A percentile compares a stretch with the other conserved stretches of the same genome.
Conservation (phyloP, 257 asterid genomes). For the Asclepias syriaca region DNA sequence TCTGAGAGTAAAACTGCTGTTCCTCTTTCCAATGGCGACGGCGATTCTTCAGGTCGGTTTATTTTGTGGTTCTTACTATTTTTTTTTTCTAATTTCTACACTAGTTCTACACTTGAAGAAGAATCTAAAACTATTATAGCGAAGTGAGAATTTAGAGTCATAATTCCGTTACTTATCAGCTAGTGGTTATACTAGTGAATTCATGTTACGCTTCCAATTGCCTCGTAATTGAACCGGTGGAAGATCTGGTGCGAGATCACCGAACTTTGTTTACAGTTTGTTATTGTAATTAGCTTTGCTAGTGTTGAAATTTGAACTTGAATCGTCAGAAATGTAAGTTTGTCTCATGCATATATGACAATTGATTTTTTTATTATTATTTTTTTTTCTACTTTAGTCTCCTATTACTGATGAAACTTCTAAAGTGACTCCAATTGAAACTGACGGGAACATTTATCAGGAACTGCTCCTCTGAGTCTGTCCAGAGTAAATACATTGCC, state of each 20-base stretch:
- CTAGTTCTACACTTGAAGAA: neutral
- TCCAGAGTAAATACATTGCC: slow-evolving; percentile 47
- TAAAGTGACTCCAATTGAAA: slow-evolving; percentile 11
- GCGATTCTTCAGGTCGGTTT: slow-evolving; percentile 49
- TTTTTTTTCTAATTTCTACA: too few species aligned
- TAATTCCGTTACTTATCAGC: neutral
- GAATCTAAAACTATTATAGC: neutral
- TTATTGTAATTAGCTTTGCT: neutral
- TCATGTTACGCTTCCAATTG: neutral
- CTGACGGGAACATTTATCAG: slow-evolving; percentile 33
- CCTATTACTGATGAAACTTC: slow-evolving; percentile 1
- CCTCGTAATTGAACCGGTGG: neutral
- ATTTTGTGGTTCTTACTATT: neutral
- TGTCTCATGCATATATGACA: neutral
- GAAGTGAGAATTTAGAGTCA: neutral
- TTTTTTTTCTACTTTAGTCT: neutral
- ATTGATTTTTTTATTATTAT: neutral
- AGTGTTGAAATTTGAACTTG: neutral
- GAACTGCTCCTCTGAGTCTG: slow-evolving; percentile 35
- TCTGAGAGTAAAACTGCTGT: slow-evolving; percentile 13
- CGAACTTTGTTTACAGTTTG: neutral
- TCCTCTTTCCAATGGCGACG: slow-evolving; percentile 38
- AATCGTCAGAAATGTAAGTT: neutral
- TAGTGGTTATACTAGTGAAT: neutral
- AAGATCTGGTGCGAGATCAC: neutral